These are phyloP conservation scores for Blastomyces percursus DNA, from an alignment of 2,329 filamentous ascomycete species.

Conservation along the genomic window DNA sequence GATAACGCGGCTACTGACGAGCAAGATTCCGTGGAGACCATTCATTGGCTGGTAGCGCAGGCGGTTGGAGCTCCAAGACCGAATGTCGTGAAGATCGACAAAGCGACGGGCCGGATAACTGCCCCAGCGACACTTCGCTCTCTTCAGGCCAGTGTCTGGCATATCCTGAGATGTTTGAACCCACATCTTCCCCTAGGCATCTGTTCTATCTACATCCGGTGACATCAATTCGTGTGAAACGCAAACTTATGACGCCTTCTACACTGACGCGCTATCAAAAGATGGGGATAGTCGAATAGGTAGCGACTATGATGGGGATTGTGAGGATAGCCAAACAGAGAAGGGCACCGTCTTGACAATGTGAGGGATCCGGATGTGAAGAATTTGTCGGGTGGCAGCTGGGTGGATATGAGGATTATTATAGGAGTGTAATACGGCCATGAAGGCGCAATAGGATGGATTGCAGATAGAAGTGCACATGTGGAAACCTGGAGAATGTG, in stretches of 20 bases:
- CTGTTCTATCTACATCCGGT: too few relatives aligned
- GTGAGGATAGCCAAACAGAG: neutral
- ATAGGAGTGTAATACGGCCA: conserved; percentile 20
- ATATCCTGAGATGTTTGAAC: too few relatives aligned
- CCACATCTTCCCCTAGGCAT: too few relatives aligned
- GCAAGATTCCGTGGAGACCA: neutral
- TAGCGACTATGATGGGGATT: neutral
- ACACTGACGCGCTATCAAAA: neutral
- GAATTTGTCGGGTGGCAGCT: conserved; percentile 19
- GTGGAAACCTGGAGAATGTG: conserved; percentile 19
- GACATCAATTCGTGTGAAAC: too few relatives aligned
- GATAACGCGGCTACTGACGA: neutral
- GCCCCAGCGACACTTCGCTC: too few relatives aligned
- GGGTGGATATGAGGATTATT: conserved; percentile 30
- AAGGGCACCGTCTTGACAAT: neutral
- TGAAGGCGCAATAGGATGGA: conserved; percentile 10
- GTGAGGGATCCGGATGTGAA: conserved; percentile 20
- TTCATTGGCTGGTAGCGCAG: neutral
- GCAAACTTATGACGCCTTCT: too few relatives aligned
- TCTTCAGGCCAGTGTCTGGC: too few relatives aligned
- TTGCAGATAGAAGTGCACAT: neutral
- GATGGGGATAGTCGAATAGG: neutral
- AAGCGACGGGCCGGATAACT: too few relatives aligned
- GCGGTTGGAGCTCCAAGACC: neutral
- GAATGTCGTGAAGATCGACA: neutral